Percentiles rank a stretch among this genome's conserved stretches.
Evolutionary conservation across 306 rosid species (phyloP).

Genomic region (Datisca glomerata): DNA sequence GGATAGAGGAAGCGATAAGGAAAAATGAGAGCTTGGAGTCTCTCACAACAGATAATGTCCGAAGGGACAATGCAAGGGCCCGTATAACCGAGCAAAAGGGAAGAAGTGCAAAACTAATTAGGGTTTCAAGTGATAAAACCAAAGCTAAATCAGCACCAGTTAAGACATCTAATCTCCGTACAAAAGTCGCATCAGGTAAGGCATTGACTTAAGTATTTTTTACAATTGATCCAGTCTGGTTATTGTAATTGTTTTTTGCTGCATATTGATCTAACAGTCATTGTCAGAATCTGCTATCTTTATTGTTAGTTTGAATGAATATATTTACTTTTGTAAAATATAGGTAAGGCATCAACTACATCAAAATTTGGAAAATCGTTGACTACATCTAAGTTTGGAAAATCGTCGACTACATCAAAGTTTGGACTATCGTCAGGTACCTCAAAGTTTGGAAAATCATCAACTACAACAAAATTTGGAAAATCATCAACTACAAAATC

Average conservation of each 20-base stretch:
- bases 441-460: no score
- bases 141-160: constrained; percentile 14
- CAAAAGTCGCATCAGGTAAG: constrained; percentile 17
- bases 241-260: no score
- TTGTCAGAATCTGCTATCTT: no score
- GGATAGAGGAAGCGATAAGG: constrained; percentile 84
- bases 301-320: no score
- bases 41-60: constrained; percentile 48
- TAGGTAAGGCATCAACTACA: constrained; percentile 11
- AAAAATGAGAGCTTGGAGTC: constrained; percentile 90
- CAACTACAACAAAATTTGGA: no score
- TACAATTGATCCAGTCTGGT: no score
- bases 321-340: no score
- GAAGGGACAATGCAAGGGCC: constrained; percentile 50
- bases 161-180: constrained; percentile 14
- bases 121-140: constrained; percentile 28
- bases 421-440: no score
- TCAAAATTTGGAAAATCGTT: constrained; percentile 24
- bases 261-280: no score
- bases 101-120: constrained; percentile 24
- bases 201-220: no score
- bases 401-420: no score
- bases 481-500: no score
- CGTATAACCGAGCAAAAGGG: constrained; percentile 47
- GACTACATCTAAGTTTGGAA: constrained; percentile 11